Conservation (phyloP, 768 basidiomycete genomes). For the Termitomyces sp. region DNA sequence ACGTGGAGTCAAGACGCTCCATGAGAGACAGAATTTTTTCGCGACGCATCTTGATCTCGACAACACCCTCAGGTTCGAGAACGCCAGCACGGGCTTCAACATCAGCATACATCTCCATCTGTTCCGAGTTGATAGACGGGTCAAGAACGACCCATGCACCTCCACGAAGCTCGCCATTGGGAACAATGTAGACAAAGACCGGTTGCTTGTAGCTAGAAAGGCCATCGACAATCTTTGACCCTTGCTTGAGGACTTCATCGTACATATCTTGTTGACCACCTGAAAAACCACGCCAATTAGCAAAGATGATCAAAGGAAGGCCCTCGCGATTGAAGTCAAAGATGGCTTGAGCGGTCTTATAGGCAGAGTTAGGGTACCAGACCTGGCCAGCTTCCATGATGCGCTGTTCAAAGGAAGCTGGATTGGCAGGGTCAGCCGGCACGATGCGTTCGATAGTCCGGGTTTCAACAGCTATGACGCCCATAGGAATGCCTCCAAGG, state of each 20-base stretch:
- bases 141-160: constrained; percentile 99
- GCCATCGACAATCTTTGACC: constrained; percentile 98
- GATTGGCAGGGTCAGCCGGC: constrained; percentile 97
- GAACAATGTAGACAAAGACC: constrained; percentile 97
- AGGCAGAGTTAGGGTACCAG: constrained; percentile 99
- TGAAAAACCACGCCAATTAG: constrained; percentile 99
- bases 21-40: constrained; percentile 89
- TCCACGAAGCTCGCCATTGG: constrained; percentile 97
- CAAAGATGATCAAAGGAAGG: constrained; percentile 95
- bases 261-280: constrained; percentile 99
- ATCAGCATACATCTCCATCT: constrained; percentile 99
- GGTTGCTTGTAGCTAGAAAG: constrained; percentile 96
- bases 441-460: constrained; percentile 95
- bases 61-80: constrained; percentile 92
- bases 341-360: constrained; percentile 99
- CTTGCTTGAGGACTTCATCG: constrained; percentile 95
- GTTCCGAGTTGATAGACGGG: constrained; percentile 92
- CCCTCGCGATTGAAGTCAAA: constrained; percentile 98
- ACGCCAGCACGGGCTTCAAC: constrained; percentile 95
- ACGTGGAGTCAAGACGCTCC: constrained; percentile 88
- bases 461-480: constrained; percentile 97
- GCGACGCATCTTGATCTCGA: constrained; percentile 97
- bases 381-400: constrained; percentile 99
- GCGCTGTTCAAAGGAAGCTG: constrained; percentile 92
- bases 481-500: constrained; percentile 94